Percentiles rank a stretch among this genome's conserved stretches.
These are phyloP conservation scores for Aureobasidium sp. DNA, from an alignment of 2,329 filamentous ascomycete species.

Conservation along the genomic window DNA sequence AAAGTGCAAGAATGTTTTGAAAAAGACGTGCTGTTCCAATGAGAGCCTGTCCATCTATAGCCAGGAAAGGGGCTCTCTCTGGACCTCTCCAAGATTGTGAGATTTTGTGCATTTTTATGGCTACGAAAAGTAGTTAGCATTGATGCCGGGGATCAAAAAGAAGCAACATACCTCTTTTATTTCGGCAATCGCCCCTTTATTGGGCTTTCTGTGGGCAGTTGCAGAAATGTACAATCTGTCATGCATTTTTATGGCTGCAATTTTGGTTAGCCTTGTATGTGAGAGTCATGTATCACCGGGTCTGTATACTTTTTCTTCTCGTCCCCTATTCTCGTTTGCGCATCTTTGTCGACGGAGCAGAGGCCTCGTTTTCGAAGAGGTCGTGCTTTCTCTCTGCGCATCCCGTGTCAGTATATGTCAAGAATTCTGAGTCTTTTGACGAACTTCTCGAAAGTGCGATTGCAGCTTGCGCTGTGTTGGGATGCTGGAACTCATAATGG, in stretches of 20 bases:
- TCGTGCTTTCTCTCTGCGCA: background rate
- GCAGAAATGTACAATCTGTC: background rate
- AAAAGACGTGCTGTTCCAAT: background rate
- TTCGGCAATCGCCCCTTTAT: background rate
- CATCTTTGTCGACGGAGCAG: background rate
- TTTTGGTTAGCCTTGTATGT: background rate
- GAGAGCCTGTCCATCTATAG: background rate
- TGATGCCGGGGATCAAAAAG: background rate
- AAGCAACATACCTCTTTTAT: background rate
- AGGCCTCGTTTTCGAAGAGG: background rate
- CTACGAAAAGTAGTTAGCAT: background rate
- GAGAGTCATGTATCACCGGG: background rate
- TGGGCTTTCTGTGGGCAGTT: background rate
- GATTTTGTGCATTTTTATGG: background rate
- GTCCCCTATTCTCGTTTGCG: background rate
- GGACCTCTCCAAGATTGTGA: background rate
- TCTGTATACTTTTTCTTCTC: background rate
- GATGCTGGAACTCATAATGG: background rate
- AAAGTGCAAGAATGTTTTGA: background rate
- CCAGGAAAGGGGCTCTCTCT: background rate
- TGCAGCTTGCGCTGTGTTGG: background rate
- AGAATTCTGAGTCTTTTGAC: background rate
- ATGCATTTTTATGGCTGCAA: background rate
- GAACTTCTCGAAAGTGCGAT: background rate
- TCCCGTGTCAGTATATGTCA: background rate